Percentiles rank a stretch among this genome's conserved stretches.
These are phyloP conservation scores for Karstenula rhodostoma DNA, from an alignment of 2,329 filamentous ascomycete species.

Conservation along the genomic window DNA sequence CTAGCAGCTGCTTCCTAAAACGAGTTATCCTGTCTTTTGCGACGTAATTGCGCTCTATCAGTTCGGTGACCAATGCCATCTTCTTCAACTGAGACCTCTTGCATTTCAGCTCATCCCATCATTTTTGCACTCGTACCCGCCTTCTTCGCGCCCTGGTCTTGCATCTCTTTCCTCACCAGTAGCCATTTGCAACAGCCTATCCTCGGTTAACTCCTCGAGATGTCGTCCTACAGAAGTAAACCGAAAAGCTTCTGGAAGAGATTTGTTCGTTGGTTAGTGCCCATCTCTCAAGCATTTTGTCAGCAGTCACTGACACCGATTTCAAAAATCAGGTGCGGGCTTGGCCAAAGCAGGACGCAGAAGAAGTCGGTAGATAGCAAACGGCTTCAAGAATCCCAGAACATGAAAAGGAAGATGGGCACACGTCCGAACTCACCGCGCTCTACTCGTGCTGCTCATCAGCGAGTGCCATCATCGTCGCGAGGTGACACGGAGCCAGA, in stretches of 20 bases:
- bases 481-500: background rate
- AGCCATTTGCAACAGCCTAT: background rate
- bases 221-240: background rate
- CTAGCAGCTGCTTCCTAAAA: background rate
- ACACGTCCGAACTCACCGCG: background rate
- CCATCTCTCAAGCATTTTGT: background rate
- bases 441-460: background rate
- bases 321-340: background rate
- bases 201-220: background rate
- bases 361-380: background rate
- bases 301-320: background rate
- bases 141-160: background rate
- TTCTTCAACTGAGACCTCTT: background rate
- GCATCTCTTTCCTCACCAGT: background rate
- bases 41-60: background rate
- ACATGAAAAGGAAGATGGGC: background rate
- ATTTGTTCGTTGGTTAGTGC: conserved; percentile 1
- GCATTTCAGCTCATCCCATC: background rate
- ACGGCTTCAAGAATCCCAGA: background rate
- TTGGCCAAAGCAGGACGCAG: background rate
- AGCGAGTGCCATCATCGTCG: background rate
- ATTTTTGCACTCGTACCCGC: background rate
- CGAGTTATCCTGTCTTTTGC: background rate
- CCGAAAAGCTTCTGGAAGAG: background rate
- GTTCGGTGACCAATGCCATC: background rate